Evolutionary conservation across 2,329 filamentous ascomycete genomes (phyloP).

Genomic region (Remersonia thermophila): DNA sequence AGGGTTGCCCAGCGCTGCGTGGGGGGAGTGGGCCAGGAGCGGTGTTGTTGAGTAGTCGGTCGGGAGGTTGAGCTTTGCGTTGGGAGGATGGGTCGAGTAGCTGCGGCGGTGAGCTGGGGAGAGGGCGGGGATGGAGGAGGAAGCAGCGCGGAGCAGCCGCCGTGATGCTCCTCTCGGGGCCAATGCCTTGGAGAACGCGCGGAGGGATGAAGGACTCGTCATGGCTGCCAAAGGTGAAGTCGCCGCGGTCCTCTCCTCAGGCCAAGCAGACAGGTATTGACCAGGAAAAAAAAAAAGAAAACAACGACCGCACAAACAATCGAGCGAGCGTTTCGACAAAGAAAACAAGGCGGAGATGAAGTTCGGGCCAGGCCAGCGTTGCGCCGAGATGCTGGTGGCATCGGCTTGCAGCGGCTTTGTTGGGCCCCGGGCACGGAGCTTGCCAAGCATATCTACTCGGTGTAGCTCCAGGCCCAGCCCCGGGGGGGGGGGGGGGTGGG

Average conservation of each 20-base stretch:
- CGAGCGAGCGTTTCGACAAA: no score
- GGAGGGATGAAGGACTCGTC: constrained; percentile 8
- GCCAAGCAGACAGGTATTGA: background rate
- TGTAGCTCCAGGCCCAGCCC: no score
- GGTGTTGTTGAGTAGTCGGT: constrained; percentile 77
- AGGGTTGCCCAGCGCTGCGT: constrained; percentile 54
- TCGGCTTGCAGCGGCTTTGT: constrained; percentile 19
- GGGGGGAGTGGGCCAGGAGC: constrained; percentile 67
- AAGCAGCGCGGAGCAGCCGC: no score
- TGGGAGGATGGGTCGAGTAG: constrained; percentile 47
- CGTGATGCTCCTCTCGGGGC: constrained; percentile 2
- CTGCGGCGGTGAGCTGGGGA: constrained; percentile 4
- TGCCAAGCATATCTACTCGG: no score
- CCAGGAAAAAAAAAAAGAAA: no score
- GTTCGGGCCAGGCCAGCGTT: no score
- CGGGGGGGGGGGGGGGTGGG: no score
- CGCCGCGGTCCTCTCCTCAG: background rate
- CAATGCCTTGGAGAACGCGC: constrained; percentile 9
- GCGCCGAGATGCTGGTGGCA: constrained; percentile 6
- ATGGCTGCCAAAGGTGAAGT: constrained; percentile 4
- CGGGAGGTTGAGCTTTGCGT: constrained; percentile 65
- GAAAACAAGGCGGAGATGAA: no score
- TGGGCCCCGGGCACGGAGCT: background rate
- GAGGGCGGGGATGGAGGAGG: constrained; percentile 2
- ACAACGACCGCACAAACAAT: no score